Evolutionary conservation across 2,329 filamentous ascomycete species (phyloP).

Genomic region (Phyllosticta capitalensis): DNA sequence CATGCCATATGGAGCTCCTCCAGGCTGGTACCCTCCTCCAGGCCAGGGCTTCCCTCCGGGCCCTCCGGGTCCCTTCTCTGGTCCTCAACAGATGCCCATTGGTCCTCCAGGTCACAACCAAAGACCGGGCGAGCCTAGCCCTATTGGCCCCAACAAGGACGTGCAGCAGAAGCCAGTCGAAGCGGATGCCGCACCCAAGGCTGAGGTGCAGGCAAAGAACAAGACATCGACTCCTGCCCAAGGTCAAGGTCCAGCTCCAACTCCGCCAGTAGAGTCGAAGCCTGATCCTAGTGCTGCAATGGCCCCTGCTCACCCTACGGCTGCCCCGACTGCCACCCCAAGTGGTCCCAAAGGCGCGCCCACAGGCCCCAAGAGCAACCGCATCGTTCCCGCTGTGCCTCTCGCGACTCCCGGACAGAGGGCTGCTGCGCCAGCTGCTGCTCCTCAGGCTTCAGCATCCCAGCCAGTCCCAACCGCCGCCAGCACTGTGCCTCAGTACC

Average conservation of each 20-base stretch:
- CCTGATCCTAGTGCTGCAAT: slow-evolving; percentile 50
- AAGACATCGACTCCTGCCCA: slow-evolving; percentile 30
- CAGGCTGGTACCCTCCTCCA: slow-evolving; percentile 67
- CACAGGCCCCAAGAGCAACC: slow-evolving; percentile 37
- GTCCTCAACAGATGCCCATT: slow-evolving; percentile 48
- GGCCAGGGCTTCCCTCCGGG: slow-evolving; percentile 62
- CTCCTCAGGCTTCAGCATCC: slow-evolving; percentile 27
- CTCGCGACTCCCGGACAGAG: slow-evolving; percentile 38
- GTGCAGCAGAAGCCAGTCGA: slow-evolving; percentile 32
- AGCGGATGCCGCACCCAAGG: slow-evolving; percentile 37
- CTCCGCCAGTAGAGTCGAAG: slow-evolving; percentile 59
- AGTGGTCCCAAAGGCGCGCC: slow-evolving; percentile 28
- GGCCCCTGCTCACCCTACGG: slow-evolving; percentile 38
- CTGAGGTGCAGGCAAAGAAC: slow-evolving; percentile 43
- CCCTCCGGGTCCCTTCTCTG: slow-evolving; percentile 54
- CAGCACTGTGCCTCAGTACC: slow-evolving; percentile 29
- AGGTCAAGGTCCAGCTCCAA: slow-evolving; percentile 35
- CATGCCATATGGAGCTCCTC: slow-evolving; percentile 68
- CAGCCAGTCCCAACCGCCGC: slow-evolving; percentile 20
- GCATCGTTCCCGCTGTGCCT: slow-evolving; percentile 58
- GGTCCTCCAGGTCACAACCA: slow-evolving; percentile 43
- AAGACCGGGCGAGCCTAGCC: slow-evolving; percentile 19
- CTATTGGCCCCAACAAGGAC: slow-evolving; percentile 19
- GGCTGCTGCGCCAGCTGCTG: slow-evolving; percentile 32
- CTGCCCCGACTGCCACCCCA: slow-evolving; percentile 24